Evolutionary conservation across 1,139 yeast genomes (phyloP), one percentile per base, ranked within the genome.

Genomic region (Kodamaea plutei): DNA sequence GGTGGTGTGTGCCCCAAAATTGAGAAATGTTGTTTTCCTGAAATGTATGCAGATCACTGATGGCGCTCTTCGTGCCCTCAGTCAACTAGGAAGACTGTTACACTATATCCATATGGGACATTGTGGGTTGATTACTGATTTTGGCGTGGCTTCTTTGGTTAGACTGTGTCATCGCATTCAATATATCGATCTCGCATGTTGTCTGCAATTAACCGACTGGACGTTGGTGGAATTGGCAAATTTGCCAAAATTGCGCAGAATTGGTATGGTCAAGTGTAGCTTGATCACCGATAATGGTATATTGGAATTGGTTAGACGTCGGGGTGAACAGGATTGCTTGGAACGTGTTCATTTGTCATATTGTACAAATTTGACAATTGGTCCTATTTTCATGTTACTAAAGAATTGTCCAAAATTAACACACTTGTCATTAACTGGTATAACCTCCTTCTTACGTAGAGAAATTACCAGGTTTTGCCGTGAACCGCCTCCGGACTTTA

Each of bases 91-190:
- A 6, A 78, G 85, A 50, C 81, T 82, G 47, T 66, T 91, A 44
- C 96, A 89, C 53, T 87, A 88, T 48, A 71, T 91, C 34, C 98
- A 91, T 60, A 71, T 91, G 42, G 97, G 97, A 15, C 98, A 91
- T 61, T 91, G 98, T 62, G 76, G 80, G 31, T 76, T 82, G 48
- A 84, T 91, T 35, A 91, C 97, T 1, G 97, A 91, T 58, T 75
- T 73, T 39, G 96, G 96, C 11, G 93, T 91, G 15, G 74, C 77
- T 13, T 69, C 76, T 8, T 66, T 91, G 40, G 87, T 87, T 12
- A 72, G 84, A 46, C 72, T 75, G 34, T 91, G 98, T 52, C 85
- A 81, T 37, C 69, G 96, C 38, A 76, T 91, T 35, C 95, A 88
- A 48, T 91, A 89, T 55, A 87, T 91, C 42, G 98, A 91, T 61